Base-by-base conservation (phyloP, 768 basidiomycete species). In the Imleria badia region DNA sequence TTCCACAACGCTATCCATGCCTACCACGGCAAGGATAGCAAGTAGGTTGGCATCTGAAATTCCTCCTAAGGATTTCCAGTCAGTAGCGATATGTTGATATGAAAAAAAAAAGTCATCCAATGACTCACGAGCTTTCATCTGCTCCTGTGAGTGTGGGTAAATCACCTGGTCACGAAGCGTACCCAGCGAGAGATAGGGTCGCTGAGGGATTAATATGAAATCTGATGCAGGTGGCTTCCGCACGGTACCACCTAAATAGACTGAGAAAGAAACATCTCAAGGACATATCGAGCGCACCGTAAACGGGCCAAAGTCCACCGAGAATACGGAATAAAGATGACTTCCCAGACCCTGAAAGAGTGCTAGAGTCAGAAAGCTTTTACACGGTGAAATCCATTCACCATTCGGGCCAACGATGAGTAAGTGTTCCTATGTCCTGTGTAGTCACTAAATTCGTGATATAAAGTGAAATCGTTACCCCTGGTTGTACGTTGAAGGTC, bases 351-450 rank as follows among this genome's bases (percentile, higher is more conserved):
- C 89, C 87, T 88, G 58, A 34, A 53, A 31, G 30, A 48, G 31
- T 9, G 40, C 2, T 19, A 44, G 6, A 43, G 39, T 52, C 52
- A 55, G 17, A 48, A 15, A 4, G n/a, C 30, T 23, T 42, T 15
- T 6, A 29, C 13, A 19, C 3, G 36, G 39, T 12, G 15, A 26
- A 44, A 38, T 11, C n/a, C 40, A 53, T 66, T 56, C 51, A 84
- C 94, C 96, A 61, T 98, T 98, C 0, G 94, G 95, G 1, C 95
- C 96, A 44, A 98, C 90, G 45, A 97, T 92, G 17, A 96, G 82
- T 10, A 97, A 76, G 63, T 95, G 91, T 83, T 94, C 85, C 91
- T 94, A 65, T 33, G 30, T 13, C 6, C 13, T 12, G 17, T 60
- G 19, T 34, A n/a, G 31, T 45, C 26, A 52, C 7, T 30, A 13